These are phyloP conservation scores for Nakazawaea laoshanensis DNA, from an alignment of 805 yeast genomes.

Conservation along the genomic window DNA sequence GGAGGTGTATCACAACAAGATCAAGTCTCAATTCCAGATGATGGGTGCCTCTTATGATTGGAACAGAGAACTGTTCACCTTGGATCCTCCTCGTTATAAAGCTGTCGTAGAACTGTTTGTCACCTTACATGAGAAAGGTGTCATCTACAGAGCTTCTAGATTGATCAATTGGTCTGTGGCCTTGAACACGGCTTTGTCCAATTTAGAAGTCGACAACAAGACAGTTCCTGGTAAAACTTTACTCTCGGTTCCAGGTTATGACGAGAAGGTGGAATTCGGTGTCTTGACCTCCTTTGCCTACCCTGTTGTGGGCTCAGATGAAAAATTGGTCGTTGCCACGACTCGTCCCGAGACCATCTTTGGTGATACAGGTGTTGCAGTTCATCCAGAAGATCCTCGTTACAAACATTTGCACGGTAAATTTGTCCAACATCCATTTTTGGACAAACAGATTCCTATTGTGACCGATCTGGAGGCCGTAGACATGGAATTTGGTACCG, in stretches of 20 bases:
- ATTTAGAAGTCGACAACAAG: slow-evolving; percentile 93
- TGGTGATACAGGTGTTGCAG: slow-evolving; percentile 97
- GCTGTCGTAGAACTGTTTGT: slow-evolving; percentile 92
- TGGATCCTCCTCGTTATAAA: slow-evolving; percentile 66
- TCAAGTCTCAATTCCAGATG: slow-evolving; percentile 73
- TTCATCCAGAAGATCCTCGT: slow-evolving; percentile 91
- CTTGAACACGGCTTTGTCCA: slow-evolving; percentile 90
- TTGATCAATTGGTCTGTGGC: slow-evolving; percentile 95
- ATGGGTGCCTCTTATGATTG: slow-evolving; percentile 98
- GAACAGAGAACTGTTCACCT: slow-evolving; percentile 89
- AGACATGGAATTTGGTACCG: slow-evolving; percentile 99
- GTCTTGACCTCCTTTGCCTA: slow-evolving; percentile 94
- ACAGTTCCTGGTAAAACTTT: slow-evolving; percentile 76
- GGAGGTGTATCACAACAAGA: slow-evolving; percentile 81
- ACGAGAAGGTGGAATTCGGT: slow-evolving; percentile 89
- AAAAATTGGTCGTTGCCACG: slow-evolving; percentile 86
- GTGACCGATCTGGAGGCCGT: slow-evolving; percentile 88
- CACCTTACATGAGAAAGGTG: slow-evolving; percentile 86
- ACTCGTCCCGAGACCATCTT: slow-evolving; percentile 98
- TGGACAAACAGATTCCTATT: slow-evolving; percentile 80
- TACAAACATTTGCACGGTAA: slow-evolving; percentile 94
- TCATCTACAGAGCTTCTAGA: slow-evolving; percentile 87
- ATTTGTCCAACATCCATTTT: slow-evolving; percentile 82
- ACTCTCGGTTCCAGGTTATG: slow-evolving; percentile 84
- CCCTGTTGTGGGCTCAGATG: slow-evolving; percentile 78